Evolutionary conservation across 2,329 filamentous ascomycete genomes (phyloP).

Genomic region (Thermomyces lanuginosus): DNA sequence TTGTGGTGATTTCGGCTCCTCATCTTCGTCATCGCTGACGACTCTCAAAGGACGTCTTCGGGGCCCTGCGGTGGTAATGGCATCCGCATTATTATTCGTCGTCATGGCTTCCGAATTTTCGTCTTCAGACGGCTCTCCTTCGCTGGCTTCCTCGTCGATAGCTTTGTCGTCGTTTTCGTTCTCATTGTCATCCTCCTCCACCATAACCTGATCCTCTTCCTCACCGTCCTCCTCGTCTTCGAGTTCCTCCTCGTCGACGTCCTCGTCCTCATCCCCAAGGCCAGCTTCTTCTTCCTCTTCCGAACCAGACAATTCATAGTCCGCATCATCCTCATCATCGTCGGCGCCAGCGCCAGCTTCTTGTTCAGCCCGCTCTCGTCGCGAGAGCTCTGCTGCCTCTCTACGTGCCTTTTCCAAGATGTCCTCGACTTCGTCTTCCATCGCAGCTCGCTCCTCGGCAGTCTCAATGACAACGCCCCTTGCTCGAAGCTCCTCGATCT

Average conservation of each 20-base stretch:
- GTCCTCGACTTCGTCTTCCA: constrained; percentile 72
- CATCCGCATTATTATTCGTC: constrained; percentile 27
- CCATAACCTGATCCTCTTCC: constrained; percentile 7
- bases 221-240: constrained; percentile 11
- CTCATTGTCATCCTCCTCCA: constrained; percentile 7
- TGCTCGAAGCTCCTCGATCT: constrained; percentile 57
- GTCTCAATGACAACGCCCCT: constrained; percentile 72
- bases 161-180: constrained; percentile 10
- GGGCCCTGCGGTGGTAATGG: constrained; percentile 26
- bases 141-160: constrained; percentile 19
- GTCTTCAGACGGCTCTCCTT: constrained; percentile 27
- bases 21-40: constrained; percentile 52
- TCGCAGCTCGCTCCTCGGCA: constrained; percentile 67
- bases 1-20: constrained; percentile 24
- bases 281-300: constrained; percentile 27
- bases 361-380: constrained; percentile 59
- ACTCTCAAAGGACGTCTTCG: constrained; percentile 39
- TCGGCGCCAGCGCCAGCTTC: constrained; percentile 42
- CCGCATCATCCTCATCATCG: constrained; percentile 34
- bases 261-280: constrained; percentile 20
- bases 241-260: constrained; percentile 13
- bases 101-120: constrained; percentile 10
- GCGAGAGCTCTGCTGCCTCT: constrained; percentile 64
- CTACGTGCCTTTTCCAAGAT: constrained; percentile 68
- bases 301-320: constrained; percentile 32